These are phyloP conservation scores for Kwoniella pini DNA, from an alignment of 768 basidiomycete species.

Conservation along the genomic window DNA sequence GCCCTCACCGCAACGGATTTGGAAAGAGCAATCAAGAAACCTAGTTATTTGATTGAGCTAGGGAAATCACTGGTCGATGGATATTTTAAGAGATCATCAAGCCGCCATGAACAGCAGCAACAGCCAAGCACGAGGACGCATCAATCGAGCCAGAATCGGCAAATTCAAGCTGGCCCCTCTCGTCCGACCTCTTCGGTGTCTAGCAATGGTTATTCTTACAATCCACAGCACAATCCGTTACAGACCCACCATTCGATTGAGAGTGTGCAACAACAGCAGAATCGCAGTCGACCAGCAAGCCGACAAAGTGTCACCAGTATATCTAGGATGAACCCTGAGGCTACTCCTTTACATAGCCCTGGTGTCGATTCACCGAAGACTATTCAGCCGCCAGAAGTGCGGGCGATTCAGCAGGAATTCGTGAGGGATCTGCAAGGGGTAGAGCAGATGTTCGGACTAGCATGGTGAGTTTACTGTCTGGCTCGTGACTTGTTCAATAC, in stretches of 20 bases:
- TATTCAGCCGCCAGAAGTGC: not conserved
- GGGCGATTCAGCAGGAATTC: not conserved
- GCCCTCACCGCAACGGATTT: not conserved
- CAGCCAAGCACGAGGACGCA: not conserved
- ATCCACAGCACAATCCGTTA: not conserved
- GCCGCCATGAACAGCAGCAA: not conserved
- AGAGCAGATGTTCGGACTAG: slow-evolving; percentile 1
- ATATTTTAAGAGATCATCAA: not conserved
- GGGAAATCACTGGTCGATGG: not conserved
- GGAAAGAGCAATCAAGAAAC: not conserved
- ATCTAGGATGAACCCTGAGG: not conserved
- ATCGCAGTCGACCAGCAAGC: not conserved
- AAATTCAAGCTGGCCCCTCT: not conserved
- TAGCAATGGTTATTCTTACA: not conserved
- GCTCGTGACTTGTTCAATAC: not conserved
- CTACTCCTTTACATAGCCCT: not conserved
- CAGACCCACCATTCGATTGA: not conserved
- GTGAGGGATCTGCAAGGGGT: not conserved
- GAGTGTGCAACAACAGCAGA: not conserved
- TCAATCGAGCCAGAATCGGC: not conserved
- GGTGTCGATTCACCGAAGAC: too few species aligned
- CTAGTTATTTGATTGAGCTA: not conserved
- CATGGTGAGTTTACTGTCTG: not conserved
- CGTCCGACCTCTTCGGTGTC: not conserved
- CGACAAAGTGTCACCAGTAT: too few species aligned